Conservation (phyloP, 176 grass and related monocot species). For the Oryza brachyantha region DNA sequence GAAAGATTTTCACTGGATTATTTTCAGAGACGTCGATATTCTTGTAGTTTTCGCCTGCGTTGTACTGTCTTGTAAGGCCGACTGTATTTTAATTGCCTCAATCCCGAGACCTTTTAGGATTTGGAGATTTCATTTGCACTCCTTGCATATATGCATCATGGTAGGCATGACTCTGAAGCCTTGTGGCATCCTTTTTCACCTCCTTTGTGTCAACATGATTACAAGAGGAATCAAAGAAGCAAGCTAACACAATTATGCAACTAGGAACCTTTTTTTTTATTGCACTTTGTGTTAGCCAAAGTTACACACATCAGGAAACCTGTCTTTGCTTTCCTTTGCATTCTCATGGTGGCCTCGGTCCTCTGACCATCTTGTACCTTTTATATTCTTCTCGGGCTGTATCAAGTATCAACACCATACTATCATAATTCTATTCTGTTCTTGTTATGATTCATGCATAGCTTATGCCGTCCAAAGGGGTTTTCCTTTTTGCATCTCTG, state of each 20-base stretch:
- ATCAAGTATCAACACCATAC: constrained; percentile 37
- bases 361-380: constrained; percentile 25
- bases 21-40: neutral
- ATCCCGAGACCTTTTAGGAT: neutral
- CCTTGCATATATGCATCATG: constrained; percentile 29
- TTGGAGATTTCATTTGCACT: neutral
- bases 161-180: constrained; percentile 15
- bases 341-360: constrained; percentile 32
- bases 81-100: neutral
- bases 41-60: neutral
- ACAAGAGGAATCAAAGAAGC: constrained; percentile 37
- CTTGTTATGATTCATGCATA: constrained; percentile 12
- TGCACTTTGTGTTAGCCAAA: constrained; percentile 33
- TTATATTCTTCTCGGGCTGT: constrained; percentile 44
- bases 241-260: constrained; percentile 35
- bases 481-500: neutral
- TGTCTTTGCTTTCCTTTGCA: constrained; percentile 56
- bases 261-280: constrained; percentile 8
- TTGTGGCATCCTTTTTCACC: constrained; percentile 17
- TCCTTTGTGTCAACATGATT: constrained; percentile 48
- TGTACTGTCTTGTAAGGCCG: neutral
- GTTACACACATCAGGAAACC: constrained; percentile 33
- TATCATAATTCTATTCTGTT: constrained; percentile 22
- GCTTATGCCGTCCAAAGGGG: neutral
- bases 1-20: neutral